Evolutionary conservation across 208 protist species (phyloP), one percentile per base, ranked within the genome.

Genomic region (Wallacemonas sp.): DNA sequence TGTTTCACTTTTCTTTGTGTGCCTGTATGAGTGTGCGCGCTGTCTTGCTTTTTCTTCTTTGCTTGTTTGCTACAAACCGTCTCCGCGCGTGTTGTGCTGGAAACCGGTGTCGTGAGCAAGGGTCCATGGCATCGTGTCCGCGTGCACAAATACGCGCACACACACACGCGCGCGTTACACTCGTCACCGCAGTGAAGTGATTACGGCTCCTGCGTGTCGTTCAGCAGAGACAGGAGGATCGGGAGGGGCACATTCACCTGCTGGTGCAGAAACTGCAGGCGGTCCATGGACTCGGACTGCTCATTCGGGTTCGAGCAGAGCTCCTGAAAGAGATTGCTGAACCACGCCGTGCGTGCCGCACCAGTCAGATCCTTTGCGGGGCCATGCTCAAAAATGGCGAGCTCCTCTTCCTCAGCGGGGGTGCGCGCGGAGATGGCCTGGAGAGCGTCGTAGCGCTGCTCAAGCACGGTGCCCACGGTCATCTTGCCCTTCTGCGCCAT

Each of bases 221-320:
- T 73, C 63, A 95, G 87, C 39, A 93, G 65, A 19, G 85, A 92
- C 8, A 95, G 71, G 53, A 95, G 63, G 22, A 90, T 79, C 0
- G 85, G 81, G n/a, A 95, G 67, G 12, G 89, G 89, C n/a, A 95
- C 78, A 32, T 83, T 83, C 61, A 87, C 76, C 64, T 89, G 89
- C 78, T 95, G 81, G 73, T 93, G 85, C 27, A 93, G 73, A 30
- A 83, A 70, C 68, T 92, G 83, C 38, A 95, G 76, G 34, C 89
- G 89, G 63, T 95, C 86, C 73, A 92, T 87, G 12, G 80, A 64
- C 70, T 92, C 81, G 22, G 81, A 72, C 24, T 75, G 70, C 30
- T 61, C 46, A 38, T 76, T 75, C 46, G 78, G 61, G 1, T 75
- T 46, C 10, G 63, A 46, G 68, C 69, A 78, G 53, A 89, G 58